phyloP scores from a whole-genome alignment of 148 eudicot species.

The Persicaria maculosa region DNA sequence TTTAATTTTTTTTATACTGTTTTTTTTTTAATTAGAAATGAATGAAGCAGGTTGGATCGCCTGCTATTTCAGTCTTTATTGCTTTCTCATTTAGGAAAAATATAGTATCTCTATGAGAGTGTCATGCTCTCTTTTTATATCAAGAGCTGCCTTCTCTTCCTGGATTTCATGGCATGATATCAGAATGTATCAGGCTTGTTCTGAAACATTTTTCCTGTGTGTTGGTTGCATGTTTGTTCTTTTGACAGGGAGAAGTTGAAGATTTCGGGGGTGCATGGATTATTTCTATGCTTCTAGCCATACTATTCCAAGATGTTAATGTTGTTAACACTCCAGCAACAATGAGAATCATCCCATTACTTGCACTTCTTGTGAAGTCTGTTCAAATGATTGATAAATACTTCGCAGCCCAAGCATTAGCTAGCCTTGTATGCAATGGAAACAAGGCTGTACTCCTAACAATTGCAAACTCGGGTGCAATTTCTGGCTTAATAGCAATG shows the following conservation, averaged over 20 bases:
- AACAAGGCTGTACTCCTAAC: constrained; percentile 50
- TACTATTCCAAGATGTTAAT: constrained; percentile 60
- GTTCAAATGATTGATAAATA: constrained; percentile 56
- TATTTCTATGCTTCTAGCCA: constrained; percentile 55
- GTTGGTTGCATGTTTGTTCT: not conserved
- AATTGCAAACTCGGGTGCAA: constrained; percentile 70
- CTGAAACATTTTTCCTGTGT: not conserved
- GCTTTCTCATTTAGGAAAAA: not conserved
- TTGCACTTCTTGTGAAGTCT: constrained; percentile 54
- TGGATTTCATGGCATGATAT: not conserved
- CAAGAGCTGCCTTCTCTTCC: not conserved
- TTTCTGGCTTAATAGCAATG: constrained; percentile 45
- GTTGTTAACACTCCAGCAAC: constrained; percentile 46
- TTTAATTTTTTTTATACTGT: not conserved
- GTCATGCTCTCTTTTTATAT: not conserved
- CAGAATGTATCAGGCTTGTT: not conserved
- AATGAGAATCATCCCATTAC: constrained; percentile 48
- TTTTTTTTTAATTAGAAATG: not conserved
- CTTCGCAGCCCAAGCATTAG: constrained; percentile 81
- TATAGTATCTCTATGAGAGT: not conserved
- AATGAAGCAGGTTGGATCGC: not conserved
- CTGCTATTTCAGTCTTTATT: not conserved
- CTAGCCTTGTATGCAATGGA: constrained; percentile 59
- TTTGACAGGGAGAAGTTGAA: constrained; percentile 55
- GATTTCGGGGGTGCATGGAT: constrained; percentile 77